Evolutionary conservation across 2,329 filamentous ascomycete genomes (phyloP).

Genomic region (Ilyonectria robusta): DNA sequence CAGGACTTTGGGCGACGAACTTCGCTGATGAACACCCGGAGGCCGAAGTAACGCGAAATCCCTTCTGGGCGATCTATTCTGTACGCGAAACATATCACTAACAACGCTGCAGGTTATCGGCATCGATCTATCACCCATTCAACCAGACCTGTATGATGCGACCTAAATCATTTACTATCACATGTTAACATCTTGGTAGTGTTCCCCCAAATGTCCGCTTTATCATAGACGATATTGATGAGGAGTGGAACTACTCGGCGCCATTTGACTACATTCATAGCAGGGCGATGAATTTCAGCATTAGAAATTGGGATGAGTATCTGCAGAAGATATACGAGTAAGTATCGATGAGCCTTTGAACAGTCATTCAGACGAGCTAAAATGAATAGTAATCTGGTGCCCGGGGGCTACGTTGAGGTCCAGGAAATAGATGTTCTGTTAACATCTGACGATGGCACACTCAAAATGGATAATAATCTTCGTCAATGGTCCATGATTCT

Average conservation of each 20-base stretch:
- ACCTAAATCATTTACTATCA: background rate
- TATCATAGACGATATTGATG: background rate
- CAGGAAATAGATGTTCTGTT: background rate
- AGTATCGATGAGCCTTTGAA: background rate
- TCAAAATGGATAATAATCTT: background rate
- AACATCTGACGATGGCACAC: background rate
- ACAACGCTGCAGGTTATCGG: constrained; percentile 1
- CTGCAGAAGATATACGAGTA: background rate
- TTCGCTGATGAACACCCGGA: constrained; percentile 24
- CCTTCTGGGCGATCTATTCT: background rate
- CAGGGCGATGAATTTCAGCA: background rate
- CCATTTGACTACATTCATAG: background rate
- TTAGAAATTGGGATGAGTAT: background rate
- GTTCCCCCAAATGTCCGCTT: background rate
- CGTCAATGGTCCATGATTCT: background rate
- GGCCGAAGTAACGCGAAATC: constrained; percentile 2
- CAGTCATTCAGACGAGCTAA: background rate
- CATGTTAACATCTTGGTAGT: background rate
- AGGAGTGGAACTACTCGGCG: background rate
- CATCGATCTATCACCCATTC: constrained; percentile 26
- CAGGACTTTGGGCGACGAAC: constrained; percentile 7
- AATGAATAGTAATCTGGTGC: background rate
- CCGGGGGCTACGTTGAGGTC: background rate
- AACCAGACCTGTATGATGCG: constrained; percentile 22
- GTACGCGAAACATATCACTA: background rate